Evolutionary conservation across 257 asterid genomes (phyloP).

Genomic region (Solanum ahanhuiri): DNA sequence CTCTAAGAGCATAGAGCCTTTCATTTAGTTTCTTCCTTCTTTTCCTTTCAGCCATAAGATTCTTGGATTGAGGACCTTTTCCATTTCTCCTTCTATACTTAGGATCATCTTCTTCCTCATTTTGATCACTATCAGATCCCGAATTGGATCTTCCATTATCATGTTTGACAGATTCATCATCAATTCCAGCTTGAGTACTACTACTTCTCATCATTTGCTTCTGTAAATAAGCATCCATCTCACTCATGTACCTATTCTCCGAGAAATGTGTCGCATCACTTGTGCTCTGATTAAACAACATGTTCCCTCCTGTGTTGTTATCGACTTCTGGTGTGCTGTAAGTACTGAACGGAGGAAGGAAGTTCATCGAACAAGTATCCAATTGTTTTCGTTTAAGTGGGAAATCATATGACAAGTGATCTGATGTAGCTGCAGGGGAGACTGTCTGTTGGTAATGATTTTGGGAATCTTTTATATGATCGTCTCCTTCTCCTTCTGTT

Average conservation of each 20-base stretch:
- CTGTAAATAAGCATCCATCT: constrained; percentile 17
- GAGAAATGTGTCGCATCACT: constrained; percentile 16
- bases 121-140: constrained; percentile 48
- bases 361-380: neutral
- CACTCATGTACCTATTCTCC: constrained; percentile 11
- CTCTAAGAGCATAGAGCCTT: constrained; percentile 68
- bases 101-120: constrained; percentile 58
- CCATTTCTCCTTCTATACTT: constrained; percentile 53
- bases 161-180: constrained; percentile 39
- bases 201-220: constrained; percentile 24
- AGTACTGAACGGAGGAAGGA: constrained; percentile 1
- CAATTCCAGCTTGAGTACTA: constrained; percentile 20
- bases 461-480: constrained; percentile 9
- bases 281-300: constrained; percentile 3
- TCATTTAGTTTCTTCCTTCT: constrained; percentile 86
- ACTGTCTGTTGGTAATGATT: neutral
- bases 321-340: neutral
- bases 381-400: neutral
- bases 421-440: neutral
- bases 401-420: constrained; percentile 3
- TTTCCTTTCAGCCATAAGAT: constrained; percentile 76
- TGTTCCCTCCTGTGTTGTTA: neutral
- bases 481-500: constrained; percentile 4
- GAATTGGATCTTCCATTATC: constrained; percentile 46
- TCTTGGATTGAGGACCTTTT: constrained; percentile 65